phyloP scores from a whole-genome alignment of 1,284 basidiomycete genomes.

The Tilletia setariae region DNA sequence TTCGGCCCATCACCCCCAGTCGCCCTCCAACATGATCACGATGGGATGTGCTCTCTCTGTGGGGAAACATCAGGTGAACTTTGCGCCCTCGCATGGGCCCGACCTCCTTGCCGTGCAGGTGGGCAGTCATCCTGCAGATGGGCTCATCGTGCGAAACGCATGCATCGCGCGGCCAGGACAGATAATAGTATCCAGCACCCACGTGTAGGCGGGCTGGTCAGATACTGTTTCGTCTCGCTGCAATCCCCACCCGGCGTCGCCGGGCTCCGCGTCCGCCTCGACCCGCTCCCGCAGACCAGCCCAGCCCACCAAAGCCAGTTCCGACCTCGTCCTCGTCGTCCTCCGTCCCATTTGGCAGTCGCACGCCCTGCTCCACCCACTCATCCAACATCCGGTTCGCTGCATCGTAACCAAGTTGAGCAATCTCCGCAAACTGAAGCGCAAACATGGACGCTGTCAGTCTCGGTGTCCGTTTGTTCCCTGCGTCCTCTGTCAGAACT shows the following conservation, averaged over 20 bases:
- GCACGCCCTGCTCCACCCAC: slow-evolving; percentile 72
- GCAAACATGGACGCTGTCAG: slow-evolving; percentile 64
- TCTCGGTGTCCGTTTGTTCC: too few species aligned
- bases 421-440: slow-evolving; percentile 63
- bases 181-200: too few species aligned
- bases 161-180: too few species aligned
- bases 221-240: slow-evolving; percentile 9
- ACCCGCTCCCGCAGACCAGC: not conserved
- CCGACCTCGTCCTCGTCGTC: slow-evolving; percentile 9
- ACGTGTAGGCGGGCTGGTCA: too few species aligned
- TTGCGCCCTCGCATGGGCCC: too few species aligned
- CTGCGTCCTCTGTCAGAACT: slow-evolving; percentile 61
- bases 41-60: too few species aligned
- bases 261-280: not conserved
- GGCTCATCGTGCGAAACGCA: too few species aligned
- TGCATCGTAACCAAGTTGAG: slow-evolving; percentile 75
- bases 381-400: slow-evolving; percentile 71
- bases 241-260: slow-evolving; percentile 9
- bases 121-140: too few species aligned
- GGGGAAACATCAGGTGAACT: too few species aligned
- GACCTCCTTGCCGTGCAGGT: too few species aligned
- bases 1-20: too few species aligned
- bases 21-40: too few species aligned
- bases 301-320: not conserved
- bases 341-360: slow-evolving; percentile 64